Evolutionary conservation across 805 yeast species (phyloP).

Genomic region (Yarrowia sp.): DNA sequence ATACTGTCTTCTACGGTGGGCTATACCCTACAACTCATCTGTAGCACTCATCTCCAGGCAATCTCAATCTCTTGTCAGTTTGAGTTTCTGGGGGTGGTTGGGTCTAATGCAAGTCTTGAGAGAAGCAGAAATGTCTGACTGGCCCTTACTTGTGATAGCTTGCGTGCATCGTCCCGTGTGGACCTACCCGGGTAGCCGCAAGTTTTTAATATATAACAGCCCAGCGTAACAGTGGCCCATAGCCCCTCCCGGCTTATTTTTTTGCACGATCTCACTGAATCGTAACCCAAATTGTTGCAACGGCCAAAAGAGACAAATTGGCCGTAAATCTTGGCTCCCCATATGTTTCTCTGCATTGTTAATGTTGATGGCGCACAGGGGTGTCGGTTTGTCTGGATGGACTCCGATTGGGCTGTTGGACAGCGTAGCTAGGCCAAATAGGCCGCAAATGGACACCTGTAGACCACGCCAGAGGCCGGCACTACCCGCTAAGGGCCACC

Average conservation of each 20-base stretch:
- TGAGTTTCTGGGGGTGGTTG: neutral
- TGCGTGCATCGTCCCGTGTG: too few relatives aligned
- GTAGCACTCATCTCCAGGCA: too few relatives aligned
- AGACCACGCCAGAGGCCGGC: neutral
- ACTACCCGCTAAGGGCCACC: too few relatives aligned
- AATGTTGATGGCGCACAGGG: conserved; percentile 9
- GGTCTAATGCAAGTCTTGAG: neutral
- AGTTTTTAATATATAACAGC: too few relatives aligned
- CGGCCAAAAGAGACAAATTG: conserved; percentile 14
- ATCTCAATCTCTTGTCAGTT: neutral
- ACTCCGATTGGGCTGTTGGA: neutral
- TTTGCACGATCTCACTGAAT: neutral
- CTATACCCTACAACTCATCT: too few relatives aligned
- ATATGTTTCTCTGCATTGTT: conserved; percentile 4
- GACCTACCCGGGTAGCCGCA: too few relatives aligned
- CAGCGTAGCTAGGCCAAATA: neutral
- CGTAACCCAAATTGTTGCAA: neutral
- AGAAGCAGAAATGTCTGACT: neutral
- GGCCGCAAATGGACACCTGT: neutral
- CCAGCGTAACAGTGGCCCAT: too few relatives aligned
- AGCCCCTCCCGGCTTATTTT: too few relatives aligned
- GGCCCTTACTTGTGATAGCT: too few relatives aligned
- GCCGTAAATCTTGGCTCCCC: conserved; percentile 18
- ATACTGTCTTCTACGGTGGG: too few relatives aligned
- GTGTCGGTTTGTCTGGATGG: too few relatives aligned